Percentiles rank a stretch among this genome's conserved stretches.
Evolutionary conservation across 2,329 filamentous ascomycete genomes (phyloP).

Genomic region (Hypoxylon sp.): DNA sequence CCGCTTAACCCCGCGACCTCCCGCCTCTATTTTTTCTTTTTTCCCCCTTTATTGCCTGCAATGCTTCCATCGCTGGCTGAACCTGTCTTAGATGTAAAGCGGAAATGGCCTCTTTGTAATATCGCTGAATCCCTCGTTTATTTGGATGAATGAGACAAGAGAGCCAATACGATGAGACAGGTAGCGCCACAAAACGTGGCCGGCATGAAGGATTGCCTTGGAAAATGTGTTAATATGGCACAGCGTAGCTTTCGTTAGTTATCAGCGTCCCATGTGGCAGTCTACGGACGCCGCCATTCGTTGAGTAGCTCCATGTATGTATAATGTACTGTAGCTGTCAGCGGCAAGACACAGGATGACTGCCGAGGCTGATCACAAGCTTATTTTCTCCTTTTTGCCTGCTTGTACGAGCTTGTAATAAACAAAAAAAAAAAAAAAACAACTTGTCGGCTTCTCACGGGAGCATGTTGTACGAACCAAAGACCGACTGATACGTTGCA

Average conservation of each 20-base stretch:
- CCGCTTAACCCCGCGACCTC: slow-evolving; percentile 37
- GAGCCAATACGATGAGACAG: slow-evolving; percentile 36
- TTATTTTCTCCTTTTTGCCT: slow-evolving; percentile 8
- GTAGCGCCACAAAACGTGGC: slow-evolving; percentile 40
- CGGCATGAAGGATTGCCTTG: slow-evolving; percentile 41
- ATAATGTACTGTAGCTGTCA: slow-evolving; percentile 16
- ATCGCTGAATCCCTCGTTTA: slow-evolving; percentile 39
- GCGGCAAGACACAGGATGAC: slow-evolving; percentile 31
- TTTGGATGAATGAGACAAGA: slow-evolving; percentile 40
- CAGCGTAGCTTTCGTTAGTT: slow-evolving; percentile 24
- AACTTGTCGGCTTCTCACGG: slow-evolving; percentile 35
- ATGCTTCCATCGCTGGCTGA: neutral
- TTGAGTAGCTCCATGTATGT: neutral
- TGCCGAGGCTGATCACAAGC: slow-evolving; percentile 39
- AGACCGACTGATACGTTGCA: slow-evolving; percentile 45
- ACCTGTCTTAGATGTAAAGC: slow-evolving; percentile 37
- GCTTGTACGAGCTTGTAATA: neutral
- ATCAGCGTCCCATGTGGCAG: slow-evolving; percentile 17
- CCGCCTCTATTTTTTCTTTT: slow-evolving; percentile 15
- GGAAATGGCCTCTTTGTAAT: slow-evolving; percentile 36
- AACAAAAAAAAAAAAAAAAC: neutral
- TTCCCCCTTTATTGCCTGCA: slow-evolving; percentile 2
- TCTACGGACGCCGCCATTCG: slow-evolving; percentile 6
- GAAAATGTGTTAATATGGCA: slow-evolving; percentile 38
- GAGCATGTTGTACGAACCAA: slow-evolving; percentile 17